Conservation (phyloP, 1,139 yeast species). For the Arxiozyma slooffiae region DNA sequence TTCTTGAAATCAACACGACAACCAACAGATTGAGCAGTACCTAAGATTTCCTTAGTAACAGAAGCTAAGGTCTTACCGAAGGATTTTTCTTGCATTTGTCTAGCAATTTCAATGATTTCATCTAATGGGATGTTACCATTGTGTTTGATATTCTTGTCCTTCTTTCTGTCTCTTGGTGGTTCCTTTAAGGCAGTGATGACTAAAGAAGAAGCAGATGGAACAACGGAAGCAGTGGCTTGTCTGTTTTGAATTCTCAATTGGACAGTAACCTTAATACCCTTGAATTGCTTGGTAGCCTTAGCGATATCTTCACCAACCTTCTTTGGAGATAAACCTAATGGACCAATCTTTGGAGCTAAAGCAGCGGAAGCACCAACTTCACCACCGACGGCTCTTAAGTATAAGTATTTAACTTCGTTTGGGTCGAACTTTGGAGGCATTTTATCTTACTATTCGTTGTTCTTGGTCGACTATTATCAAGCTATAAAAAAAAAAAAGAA, state of each 20-base stretch:
- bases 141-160: conserved; percentile 99
- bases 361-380: conserved; percentile 99
- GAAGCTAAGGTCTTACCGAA: conserved; percentile 97
- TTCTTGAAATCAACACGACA: conserved; percentile 98
- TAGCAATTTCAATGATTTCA: conserved; percentile 94
- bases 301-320: conserved; percentile 99
- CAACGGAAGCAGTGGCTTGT: conserved; percentile 98
- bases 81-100: conserved; percentile 95
- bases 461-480: background rate
- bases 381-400: conserved; percentile 99
- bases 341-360: conserved; percentile 99
- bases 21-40: conserved; percentile 99
- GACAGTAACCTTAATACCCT: conserved; percentile 98
- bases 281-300: conserved; percentile 98
- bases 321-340: conserved; percentile 99
- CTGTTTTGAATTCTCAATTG: conserved; percentile 99
- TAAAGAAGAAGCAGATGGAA: conserved; percentile 98
- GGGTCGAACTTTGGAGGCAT: conserved; percentile 99
- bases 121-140: conserved; percentile 97
- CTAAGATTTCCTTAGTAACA: conserved; percentile 96
- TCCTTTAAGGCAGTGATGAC: conserved; percentile 99
- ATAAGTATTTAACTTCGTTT: conserved; percentile 93
- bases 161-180: conserved; percentile 99
- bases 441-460: conserved; percentile 20
- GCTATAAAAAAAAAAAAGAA: background rate